Base-by-base conservation (phyloP, 1,139 yeast species). In the Candida mesenterica region DNA sequence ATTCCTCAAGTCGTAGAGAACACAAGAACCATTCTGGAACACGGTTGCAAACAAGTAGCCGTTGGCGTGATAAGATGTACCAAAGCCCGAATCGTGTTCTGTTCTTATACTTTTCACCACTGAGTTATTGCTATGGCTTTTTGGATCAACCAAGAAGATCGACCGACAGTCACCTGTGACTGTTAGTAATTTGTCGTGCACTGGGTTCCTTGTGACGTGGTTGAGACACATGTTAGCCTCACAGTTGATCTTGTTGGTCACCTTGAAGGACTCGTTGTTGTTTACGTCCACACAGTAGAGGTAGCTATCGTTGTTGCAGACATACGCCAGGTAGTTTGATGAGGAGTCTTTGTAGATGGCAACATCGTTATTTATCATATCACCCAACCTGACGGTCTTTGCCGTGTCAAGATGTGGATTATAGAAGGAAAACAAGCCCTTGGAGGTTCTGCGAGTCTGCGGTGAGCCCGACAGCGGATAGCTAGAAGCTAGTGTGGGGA, bases 351-450 rank as follows among this genome's bases (percentile, higher is more conserved):
- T 65, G 53, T 72, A 69, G 18, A 85, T 57, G 1, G 82, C 65
- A n/a, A 88, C 94, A 33, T 87, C 79, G 58, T 89, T 89, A 58
- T 88, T 88, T 49, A 89, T 87, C 64, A 81, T 77, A 32, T 83
- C 85, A 0, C 97, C 96, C 30, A 88, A 60, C 34, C 75, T 76
- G 19, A 75, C 71, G 1, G 83, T 75, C 32, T 68, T 60, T 7
- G 68, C 55, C 5, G 56, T 52, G n/a, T 70, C 70, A 3, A 77
- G 68, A 12, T 65, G 62, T 13, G 72, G 69, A 45, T 74, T 75
- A 50, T 72, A 69, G 34, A 82, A 64, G 3, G 84, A 78, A 44
- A 82, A 74, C 33, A 79, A 68, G 1, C 92, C 95, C 49, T 75
- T 76, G 39, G 34, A 15, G 8, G 24, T 15, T 5, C 22, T 52